Conservation (phyloP, 768 basidiomycete species). For the Lactarius evosmus region DNA sequence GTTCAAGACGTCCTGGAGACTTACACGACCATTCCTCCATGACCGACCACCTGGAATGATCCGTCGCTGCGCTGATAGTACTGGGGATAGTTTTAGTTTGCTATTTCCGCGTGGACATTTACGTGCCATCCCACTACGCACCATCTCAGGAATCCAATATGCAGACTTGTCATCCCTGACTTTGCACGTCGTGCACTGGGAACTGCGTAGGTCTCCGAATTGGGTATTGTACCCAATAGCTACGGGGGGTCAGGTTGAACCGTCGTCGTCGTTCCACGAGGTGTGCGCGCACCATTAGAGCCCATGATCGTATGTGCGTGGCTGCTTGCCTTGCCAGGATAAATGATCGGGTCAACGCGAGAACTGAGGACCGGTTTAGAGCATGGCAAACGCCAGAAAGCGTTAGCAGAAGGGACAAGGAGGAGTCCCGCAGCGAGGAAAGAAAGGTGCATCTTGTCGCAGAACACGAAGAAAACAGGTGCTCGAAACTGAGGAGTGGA, state of each 20-base stretch:
- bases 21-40: constrained; percentile 27
- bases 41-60: constrained; percentile 14
- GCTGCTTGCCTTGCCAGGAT: constrained; percentile 8
- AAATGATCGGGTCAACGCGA: constrained; percentile 26
- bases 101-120: background rate
- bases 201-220: constrained; percentile 17
- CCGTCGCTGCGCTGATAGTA: constrained; percentile 19
- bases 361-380: constrained; percentile 11
- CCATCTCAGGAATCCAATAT: constrained; percentile 24
- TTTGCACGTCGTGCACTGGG: constrained; percentile 23
- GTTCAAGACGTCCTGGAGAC: background rate
- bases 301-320: constrained; percentile 26
- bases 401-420: constrained; percentile 13
- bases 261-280: background rate
- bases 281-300: constrained; percentile 13
- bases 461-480: background rate
- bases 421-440: constrained; percentile 12
- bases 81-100: constrained; percentile 13
- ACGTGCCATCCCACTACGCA: constrained; percentile 3
- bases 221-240: constrained; percentile 19
- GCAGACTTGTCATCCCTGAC: constrained; percentile 26
- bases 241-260: constrained; percentile 1
- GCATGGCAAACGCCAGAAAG: constrained; percentile 25
- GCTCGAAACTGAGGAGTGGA: background rate
- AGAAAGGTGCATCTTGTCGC: constrained; percentile 13